These are phyloP conservation scores for Irpex lacteus DNA, from an alignment of 1,284 basidiomycete genomes.

Conservation along the genomic window DNA sequence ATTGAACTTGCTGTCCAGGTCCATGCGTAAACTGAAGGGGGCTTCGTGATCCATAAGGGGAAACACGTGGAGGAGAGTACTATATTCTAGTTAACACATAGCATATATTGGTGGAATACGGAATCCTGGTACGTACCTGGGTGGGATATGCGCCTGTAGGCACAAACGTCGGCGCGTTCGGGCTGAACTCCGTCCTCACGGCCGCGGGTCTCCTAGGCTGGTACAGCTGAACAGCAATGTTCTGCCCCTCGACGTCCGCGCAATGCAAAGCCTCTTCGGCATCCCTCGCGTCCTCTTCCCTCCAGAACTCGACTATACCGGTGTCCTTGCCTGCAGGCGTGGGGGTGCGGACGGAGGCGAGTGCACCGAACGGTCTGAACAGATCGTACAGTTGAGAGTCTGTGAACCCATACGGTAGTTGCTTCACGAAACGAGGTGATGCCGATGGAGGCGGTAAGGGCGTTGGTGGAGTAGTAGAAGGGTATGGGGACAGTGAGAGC, in stretches of 20 bases:
- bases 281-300: slow-evolving; percentile 77
- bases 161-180: slow-evolving; percentile 70
- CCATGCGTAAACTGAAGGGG: slow-evolving; percentile 68
- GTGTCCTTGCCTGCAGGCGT: slow-evolving; percentile 70
- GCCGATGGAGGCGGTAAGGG: slow-evolving; percentile 72
- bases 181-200: slow-evolving; percentile 60
- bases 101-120: neutral
- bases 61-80: slow-evolving; percentile 62
- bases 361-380: slow-evolving; percentile 70
- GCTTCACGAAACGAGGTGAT: slow-evolving; percentile 73
- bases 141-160: slow-evolving; percentile 57
- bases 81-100: slow-evolving; percentile 21
- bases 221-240: slow-evolving; percentile 77
- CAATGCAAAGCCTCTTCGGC: slow-evolving; percentile 82
- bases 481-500: slow-evolving; percentile 72
- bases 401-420: slow-evolving; percentile 63
- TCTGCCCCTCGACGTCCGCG: slow-evolving; percentile 74
- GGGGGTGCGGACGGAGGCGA: slow-evolving; percentile 68
- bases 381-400: slow-evolving; percentile 79
- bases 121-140: slow-evolving; percentile 35
- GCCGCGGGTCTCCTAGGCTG: slow-evolving; percentile 58
- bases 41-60: slow-evolving; percentile 36
- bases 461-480: slow-evolving; percentile 66
- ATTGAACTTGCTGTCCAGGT: slow-evolving; percentile 86
- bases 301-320: slow-evolving; percentile 84